Evolutionary conservation across 1,139 yeast genomes (phyloP).

Genomic region (Williopsis jadinii): DNA sequence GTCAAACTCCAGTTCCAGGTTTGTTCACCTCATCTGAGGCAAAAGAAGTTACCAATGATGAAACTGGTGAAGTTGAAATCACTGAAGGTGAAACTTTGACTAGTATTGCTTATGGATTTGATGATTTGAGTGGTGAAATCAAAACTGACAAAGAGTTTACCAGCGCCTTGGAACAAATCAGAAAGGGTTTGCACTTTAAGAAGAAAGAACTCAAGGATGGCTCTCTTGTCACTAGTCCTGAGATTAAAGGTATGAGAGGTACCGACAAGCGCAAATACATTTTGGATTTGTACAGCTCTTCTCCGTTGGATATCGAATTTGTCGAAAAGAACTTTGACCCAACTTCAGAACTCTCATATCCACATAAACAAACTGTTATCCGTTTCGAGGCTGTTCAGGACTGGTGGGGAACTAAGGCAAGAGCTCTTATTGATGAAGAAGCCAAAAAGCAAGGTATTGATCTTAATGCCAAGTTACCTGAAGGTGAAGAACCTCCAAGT

Average conservation of each 20-base stretch:
- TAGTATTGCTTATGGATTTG: slow-evolving; percentile 71
- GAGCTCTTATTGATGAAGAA: slow-evolving; percentile 45
- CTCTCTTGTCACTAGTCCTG: slow-evolving; percentile 59
- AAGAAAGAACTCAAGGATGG: slow-evolving; percentile 50
- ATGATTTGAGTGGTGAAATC: slow-evolving; percentile 43
- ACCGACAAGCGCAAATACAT: slow-evolving; percentile 80
- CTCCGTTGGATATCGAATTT: slow-evolving; percentile 80
- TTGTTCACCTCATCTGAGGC: slow-evolving; percentile 45
- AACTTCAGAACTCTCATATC: slow-evolving; percentile 45
- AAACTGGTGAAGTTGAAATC: slow-evolving; percentile 23
- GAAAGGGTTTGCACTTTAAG: slow-evolving; percentile 74
- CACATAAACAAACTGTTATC: slow-evolving; percentile 71
- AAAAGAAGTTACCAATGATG: slow-evolving; percentile 24
- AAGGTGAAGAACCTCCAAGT: slow-evolving; percentile 34
- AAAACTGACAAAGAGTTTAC: slow-evolving; percentile 45
- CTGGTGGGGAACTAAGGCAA: slow-evolving; percentile 76
- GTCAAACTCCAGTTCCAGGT: slow-evolving; percentile 99
- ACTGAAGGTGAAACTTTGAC: slow-evolving; percentile 26
- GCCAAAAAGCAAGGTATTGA: slow-evolving; percentile 31
- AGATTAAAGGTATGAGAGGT: slow-evolving; percentile 81
- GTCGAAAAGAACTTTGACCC: slow-evolving; percentile 45
- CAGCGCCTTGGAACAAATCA: slow-evolving; percentile 50
- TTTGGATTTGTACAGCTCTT: slow-evolving; percentile 74
- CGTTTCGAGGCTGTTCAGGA: slow-evolving; percentile 87
- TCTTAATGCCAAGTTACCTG: slow-evolving; percentile 15